Evolutionary conservation across 2,329 filamentous ascomycete genomes (phyloP).

Genomic region (Hymenoscyphus repandus): DNA sequence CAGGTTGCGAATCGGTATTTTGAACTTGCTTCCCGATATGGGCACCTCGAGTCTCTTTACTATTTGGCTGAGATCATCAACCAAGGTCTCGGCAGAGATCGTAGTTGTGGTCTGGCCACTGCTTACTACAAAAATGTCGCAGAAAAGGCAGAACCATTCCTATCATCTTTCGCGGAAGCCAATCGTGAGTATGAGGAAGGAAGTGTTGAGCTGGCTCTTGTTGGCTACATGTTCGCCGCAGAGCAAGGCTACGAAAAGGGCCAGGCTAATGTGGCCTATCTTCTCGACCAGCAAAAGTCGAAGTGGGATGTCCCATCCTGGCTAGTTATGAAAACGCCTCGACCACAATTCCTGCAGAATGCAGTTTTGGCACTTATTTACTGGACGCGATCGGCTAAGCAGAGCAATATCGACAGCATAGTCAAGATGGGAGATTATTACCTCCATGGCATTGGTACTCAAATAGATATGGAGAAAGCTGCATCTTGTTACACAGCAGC

Average conservation of each 20-base stretch:
- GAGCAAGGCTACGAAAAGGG: slow-evolving; percentile 68
- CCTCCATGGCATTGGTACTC: slow-evolving; percentile 71
- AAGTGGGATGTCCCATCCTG: slow-evolving; percentile 40
- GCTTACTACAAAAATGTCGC: slow-evolving; percentile 62
- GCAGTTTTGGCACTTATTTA: slow-evolving; percentile 63
- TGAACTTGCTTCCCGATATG: slow-evolving; percentile 62
- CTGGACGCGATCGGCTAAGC: slow-evolving; percentile 91
- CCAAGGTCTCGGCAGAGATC: slow-evolving; percentile 58
- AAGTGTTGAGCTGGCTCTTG: slow-evolving; percentile 57
- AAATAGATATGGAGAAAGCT: slow-evolving; percentile 73
- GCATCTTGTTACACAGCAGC: slow-evolving; percentile 89
- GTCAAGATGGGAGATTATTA: slow-evolving; percentile 99
- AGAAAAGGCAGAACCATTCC: slow-evolving; percentile 49
- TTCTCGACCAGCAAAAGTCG: slow-evolving; percentile 60
- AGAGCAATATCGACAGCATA: slow-evolving; percentile 86
- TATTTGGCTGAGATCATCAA: slow-evolving; percentile 66
- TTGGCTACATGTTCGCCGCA: slow-evolving; percentile 66
- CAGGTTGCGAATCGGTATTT: slow-evolving; percentile 58
- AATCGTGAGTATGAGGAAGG: slow-evolving; percentile 61
- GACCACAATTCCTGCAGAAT: slow-evolving; percentile 47
- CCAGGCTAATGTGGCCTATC: slow-evolving; percentile 67
- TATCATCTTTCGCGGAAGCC: slow-evolving; percentile 61
- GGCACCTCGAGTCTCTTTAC: slow-evolving; percentile 68
- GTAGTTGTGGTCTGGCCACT: slow-evolving; percentile 60
- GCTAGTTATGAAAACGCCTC: slow-evolving; percentile 30